Conservation (phyloP, 495 filamentous ascomycete genomes). For the Penicillium waksmanii region DNA sequence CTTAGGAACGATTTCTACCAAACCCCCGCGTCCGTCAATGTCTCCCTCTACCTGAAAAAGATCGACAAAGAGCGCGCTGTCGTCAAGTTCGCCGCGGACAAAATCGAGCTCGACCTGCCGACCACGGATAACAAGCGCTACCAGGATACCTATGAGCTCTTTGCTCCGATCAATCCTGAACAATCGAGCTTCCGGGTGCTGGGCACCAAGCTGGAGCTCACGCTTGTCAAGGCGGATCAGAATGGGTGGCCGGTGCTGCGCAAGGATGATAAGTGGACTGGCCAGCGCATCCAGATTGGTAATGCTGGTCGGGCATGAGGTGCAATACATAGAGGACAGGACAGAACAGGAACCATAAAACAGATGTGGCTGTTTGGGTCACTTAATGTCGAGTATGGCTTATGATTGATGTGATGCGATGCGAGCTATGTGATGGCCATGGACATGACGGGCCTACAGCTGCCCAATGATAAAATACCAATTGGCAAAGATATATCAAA, state of each 20-base stretch:
- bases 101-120: slow-evolving; percentile 74
- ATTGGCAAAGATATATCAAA: too few relatives aligned
- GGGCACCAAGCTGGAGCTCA: slow-evolving; percentile 94
- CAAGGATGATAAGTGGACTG: slow-evolving; percentile 76
- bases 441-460: neutral
- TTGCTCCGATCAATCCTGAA: slow-evolving; percentile 71
- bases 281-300: slow-evolving; percentile 83
- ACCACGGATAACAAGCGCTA: slow-evolving; percentile 88
- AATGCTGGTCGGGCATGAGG: slow-evolving; percentile 68
- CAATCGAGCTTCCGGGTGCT: slow-evolving; percentile 81
- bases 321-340: slow-evolving; percentile 6
- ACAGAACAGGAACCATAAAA: too few relatives aligned
- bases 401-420: neutral
- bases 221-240: slow-evolving; percentile 79
- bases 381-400: slow-evolving; percentile 18
- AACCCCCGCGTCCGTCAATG: slow-evolving; percentile 81
- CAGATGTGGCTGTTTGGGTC: slow-evolving; percentile 9
- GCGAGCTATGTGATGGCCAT: too few relatives aligned
- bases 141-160: slow-evolving; percentile 73
- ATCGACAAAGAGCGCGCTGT: slow-evolving; percentile 80
- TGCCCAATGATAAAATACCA: neutral
- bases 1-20: slow-evolving; percentile 92
- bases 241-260: slow-evolving; percentile 87
- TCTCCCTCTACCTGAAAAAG: slow-evolving; percentile 94
- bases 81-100: slow-evolving; percentile 64